These are phyloP conservation scores for Sherardia arvensis DNA, from an alignment of 257 asterid genomes.

Conservation along the genomic window DNA sequence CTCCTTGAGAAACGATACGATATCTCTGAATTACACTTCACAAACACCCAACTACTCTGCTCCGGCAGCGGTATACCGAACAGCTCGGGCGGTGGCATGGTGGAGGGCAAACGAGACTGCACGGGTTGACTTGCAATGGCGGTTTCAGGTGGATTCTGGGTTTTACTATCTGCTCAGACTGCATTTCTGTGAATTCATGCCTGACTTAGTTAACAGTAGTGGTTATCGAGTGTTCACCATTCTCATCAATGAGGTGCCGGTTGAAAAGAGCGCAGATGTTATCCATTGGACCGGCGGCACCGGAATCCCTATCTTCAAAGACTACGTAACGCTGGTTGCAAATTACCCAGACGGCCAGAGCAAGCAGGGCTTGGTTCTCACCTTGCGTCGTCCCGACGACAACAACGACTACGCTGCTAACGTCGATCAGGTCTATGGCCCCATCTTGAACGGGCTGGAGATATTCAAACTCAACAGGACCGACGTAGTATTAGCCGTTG, in stretches of 20 bases:
- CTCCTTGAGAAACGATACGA: not conserved
- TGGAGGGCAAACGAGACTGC: not conserved
- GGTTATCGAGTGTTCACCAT: slow-evolving; percentile 21
- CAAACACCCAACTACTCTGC: slow-evolving; percentile 33
- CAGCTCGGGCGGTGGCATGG: slow-evolving; percentile 15
- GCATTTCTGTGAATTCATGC: slow-evolving; percentile 42
- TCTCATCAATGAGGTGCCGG: slow-evolving; percentile 17
- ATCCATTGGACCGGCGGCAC: slow-evolving; percentile 12
- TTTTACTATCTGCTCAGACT: slow-evolving; percentile 35
- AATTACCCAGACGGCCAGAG: slow-evolving; percentile 6
- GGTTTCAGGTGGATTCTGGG: slow-evolving; percentile 39
- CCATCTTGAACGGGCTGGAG: slow-evolving; percentile 52
- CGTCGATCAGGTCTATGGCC: not conserved
- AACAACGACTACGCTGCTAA: too few relatives aligned
- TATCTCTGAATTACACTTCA: slow-evolving; percentile 15
- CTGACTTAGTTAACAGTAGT: not conserved
- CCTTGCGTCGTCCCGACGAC: too few relatives aligned
- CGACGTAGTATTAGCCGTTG: slow-evolving; percentile 20
- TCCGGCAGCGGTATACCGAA: slow-evolving; percentile 32
- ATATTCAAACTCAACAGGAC: slow-evolving; percentile 32
- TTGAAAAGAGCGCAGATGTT: slow-evolving; percentile 17
- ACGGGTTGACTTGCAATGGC: slow-evolving; percentile 26
- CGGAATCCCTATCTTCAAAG: slow-evolving; percentile 28
- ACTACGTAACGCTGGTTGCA: slow-evolving; percentile 20
- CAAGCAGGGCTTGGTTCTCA: slow-evolving; percentile 18